These are phyloP conservation scores for Podospora appendiculata DNA, from an alignment of 495 filamentous ascomycete species.

Conservation along the genomic window DNA sequence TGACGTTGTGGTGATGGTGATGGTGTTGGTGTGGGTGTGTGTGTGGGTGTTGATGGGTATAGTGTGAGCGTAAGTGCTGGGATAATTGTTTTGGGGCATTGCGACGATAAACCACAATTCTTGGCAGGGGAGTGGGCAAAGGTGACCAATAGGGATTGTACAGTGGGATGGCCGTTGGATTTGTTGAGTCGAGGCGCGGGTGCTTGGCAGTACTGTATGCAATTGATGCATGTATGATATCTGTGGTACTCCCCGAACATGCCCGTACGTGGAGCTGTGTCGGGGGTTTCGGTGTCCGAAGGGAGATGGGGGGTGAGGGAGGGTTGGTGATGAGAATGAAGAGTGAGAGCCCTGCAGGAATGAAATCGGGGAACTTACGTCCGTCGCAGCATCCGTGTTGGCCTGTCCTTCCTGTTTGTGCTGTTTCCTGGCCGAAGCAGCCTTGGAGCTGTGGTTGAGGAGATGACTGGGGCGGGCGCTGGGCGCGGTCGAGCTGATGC, in stretches of 20 bases:
- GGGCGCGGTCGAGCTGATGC: conserved; percentile 32
- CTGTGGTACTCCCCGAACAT: too few species aligned
- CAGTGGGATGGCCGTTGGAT: too few species aligned
- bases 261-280: too few species aligned
- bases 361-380: conserved; percentile 11
- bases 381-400: conserved; percentile 3
- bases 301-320: too few species aligned
- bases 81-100: neutral
- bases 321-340: too few species aligned
- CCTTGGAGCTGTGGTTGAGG: conserved; percentile 25
- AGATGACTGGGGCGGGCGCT: conserved; percentile 25
- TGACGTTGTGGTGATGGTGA: neutral
- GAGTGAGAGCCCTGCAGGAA: too few species aligned
- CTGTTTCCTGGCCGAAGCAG: conserved; percentile 20
- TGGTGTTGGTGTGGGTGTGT: neutral
- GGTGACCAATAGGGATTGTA: too few species aligned
- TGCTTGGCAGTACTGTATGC: too few species aligned
- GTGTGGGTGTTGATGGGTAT: neutral
- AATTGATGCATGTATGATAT: too few species aligned
- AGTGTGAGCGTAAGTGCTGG: neutral
- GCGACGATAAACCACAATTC: too few species aligned
- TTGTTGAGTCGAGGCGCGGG: too few species aligned
- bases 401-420: conserved; percentile 1
- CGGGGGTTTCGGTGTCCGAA: neutral
- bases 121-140: too few species aligned